Evolutionary conservation across 1,139 yeast genomes (phyloP).

Genomic region (Yarrowia galli): DNA sequence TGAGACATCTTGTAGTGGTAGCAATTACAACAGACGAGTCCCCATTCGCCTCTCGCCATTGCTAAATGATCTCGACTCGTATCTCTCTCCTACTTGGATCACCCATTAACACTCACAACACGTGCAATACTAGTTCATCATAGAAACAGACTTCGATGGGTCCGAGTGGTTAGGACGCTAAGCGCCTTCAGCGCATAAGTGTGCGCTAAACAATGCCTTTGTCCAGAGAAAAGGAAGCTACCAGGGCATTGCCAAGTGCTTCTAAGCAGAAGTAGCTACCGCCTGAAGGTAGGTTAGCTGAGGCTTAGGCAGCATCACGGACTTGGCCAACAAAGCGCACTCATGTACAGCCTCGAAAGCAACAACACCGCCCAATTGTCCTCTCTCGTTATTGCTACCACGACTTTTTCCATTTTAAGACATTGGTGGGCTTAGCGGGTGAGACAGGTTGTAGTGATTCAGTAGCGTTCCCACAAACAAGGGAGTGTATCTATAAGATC

Average conservation of each 20-base stretch:
- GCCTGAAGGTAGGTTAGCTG: background rate
- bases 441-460: background rate
- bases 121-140: background rate
- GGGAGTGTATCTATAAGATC: background rate
- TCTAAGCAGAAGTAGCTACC: background rate
- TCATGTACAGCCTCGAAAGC: background rate
- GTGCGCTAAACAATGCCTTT: background rate
- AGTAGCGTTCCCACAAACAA: background rate
- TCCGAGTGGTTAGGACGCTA: background rate
- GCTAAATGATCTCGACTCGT: background rate
- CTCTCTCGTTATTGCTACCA: background rate
- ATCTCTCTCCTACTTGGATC: background rate
- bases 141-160: background rate
- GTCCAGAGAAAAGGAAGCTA: background rate
- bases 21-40: too few relatives aligned
- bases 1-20: too few relatives aligned
- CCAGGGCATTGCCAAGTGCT: background rate
- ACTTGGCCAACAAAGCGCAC: too few relatives aligned
- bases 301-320: background rate
- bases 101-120: background rate
- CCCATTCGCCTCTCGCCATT: too few relatives aligned
- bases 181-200: background rate
- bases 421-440: slow-evolving; percentile 8
- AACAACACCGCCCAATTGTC: background rate
- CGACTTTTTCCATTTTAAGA: background rate